Base-by-base conservation (phyloP, 1,284 basidiomycete species). In the Apiotrichum mycotoxinovorans region DNA sequence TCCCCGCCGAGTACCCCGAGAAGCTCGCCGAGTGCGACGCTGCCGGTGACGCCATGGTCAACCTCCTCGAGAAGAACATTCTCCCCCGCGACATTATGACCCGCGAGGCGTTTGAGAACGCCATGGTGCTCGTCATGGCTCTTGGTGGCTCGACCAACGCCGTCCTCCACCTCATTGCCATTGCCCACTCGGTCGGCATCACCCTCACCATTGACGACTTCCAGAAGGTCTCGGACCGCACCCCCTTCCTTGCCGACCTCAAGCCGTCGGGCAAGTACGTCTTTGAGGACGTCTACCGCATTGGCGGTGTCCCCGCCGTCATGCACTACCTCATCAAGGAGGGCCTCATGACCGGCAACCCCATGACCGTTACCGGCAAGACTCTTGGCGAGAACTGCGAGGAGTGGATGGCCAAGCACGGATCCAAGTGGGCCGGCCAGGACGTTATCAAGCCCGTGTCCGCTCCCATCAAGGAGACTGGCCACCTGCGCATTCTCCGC, bases 31-130 rank as follows among this genome's bases (percentile, higher is more conserved):
- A 98, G 77, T 95, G 90, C 73, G 85, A 86, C 60, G 80, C 84
- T 8, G 80, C 92, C 52, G 95, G 95, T 40, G 75, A 80, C 30
- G 85, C 82, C 23, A 93, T 98, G 87, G 81, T 84, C 65, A 87
- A 88, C 69, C 82, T 98, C 54, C 80, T 98, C 49, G 89, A 88
- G 75, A 86, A 91, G 77, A 94, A 97, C 80, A 88, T 98, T 71
- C 83, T 91, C 53, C 95, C 95, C 17, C 80, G 89, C 50, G 88
- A 98, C 72, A 97, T 98, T 76, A 97, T 98, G 92, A 97, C 93
- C 22, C 85, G 87, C 27, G 83, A 86, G 20, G 93, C 94, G 4
- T 97, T 98, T 68, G 94, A 98, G 79, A 97, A 97, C 76, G 94
- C 94, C 20, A 92, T 98, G 84, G 92, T 88, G 27, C 78, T 97